Evolutionary conservation across 2,329 filamentous ascomycete species (phyloP), one percentile per base, ranked within the genome.

Genomic region (Pseudocercospora musae): DNA sequence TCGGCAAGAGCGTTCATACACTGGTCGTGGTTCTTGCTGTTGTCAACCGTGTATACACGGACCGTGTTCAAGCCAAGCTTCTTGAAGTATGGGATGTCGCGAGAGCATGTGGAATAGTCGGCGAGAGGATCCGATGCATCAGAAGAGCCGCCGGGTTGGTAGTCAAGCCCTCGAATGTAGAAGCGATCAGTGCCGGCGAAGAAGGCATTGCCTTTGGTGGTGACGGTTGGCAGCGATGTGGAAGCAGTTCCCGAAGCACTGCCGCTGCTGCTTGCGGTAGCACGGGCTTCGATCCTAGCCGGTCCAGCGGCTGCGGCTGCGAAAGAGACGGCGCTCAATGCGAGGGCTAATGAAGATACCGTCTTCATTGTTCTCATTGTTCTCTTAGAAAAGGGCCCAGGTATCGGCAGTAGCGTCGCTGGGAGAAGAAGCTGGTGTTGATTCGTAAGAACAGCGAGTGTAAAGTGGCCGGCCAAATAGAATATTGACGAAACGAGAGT

Each of bases 11-110:
- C 83, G 64, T 84, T 81, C 92, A 96, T 96, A 82, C 92, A 96
- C 65, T 87, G 83, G 71, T 92, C 87, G 78, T 96, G 92, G 76
- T 88, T 79, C 71, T 82, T 79, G 58, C 87, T 87, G 84, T 96
- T 96, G 81, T 96, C 92, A 68, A 95, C 87, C n/a, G 89, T 91
- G 83, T 96, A 96, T 64, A 96, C 89, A 77, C 92, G 92, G 75
- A 96, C 84, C 21, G 91, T 92, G 83, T 96, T 96, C 78, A 96
- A 80, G 57, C 92, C 91, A 44, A 96, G 83, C 67, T 91, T 84
- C 81, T 90, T 85, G 85, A 96, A 96, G 74, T 90, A 82, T 59
- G 80, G 78, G 70, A 96, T 89, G 73, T 96, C 91, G 68, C 92
- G 90, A 75, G 85, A 83, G 85, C 92, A 96, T 72, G 83, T 79